Conservation (phyloP, 1,284 basidiomycete genomes). For the Cryptococcus hybrid region DNA sequence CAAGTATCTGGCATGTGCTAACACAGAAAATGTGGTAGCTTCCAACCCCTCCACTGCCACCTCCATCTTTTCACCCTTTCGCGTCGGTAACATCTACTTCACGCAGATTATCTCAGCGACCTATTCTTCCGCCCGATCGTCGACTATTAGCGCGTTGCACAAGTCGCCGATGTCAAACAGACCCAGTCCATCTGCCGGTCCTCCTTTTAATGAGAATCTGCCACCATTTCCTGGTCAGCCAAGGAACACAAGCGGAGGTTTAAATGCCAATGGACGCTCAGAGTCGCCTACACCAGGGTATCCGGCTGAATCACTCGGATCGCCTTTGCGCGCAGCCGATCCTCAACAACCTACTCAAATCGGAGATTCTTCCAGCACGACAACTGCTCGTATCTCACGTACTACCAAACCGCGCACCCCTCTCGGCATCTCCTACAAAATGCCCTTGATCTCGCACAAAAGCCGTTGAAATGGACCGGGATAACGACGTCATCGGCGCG, state of each 20-base stretch:
- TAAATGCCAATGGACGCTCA: no score
- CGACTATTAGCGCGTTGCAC: conserved; percentile 8
- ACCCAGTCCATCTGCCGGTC: conserved; percentile 14
- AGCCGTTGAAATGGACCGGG: conserved; percentile 51
- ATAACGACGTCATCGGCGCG: conserved; percentile 48
- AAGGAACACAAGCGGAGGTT: no score
- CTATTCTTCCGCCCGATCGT: conserved; percentile 3
- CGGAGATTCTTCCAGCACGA: no score
- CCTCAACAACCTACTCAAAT: no score
- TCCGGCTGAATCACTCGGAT: no score
- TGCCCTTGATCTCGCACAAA: conserved; percentile 49
- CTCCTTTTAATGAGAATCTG: conserved; percentile 9
- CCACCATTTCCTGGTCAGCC: conserved; percentile 7
- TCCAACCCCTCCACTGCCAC: conserved; percentile 5
- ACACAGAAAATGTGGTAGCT: not conserved
- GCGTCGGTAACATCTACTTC: conserved; percentile 2
- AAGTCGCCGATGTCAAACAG: conserved; percentile 7
- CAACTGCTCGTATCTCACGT: not conserved
- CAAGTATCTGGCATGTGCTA: not conserved
- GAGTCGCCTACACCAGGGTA: no score
- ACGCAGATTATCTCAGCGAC: conserved; percentile 5
- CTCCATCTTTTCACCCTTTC: conserved; percentile 14
- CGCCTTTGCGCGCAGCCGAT: no score
- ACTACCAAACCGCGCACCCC: conserved; percentile 22
- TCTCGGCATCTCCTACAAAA: conserved; percentile 47